Evolutionary conservation across 1,284 basidiomycete species (phyloP).

Genomic region (Irpex sp.): DNA sequence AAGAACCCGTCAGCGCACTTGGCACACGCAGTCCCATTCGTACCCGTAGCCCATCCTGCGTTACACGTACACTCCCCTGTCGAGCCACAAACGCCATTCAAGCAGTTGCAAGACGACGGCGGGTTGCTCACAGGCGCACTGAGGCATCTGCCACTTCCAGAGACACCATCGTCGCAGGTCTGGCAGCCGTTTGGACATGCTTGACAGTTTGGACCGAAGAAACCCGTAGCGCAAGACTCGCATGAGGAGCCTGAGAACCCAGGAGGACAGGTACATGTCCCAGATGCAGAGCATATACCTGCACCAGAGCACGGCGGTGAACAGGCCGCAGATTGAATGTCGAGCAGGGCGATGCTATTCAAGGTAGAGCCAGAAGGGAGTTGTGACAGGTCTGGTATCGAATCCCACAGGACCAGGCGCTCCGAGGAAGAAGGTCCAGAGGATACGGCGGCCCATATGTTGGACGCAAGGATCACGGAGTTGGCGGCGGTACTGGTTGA

Average conservation of each 20-base stretch:
- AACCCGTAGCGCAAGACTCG: constrained; percentile 67
- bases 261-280: constrained; percentile 64
- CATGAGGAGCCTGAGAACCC: constrained; percentile 77
- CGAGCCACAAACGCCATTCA: constrained; percentile 68
- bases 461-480: constrained; percentile 60
- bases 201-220: constrained; percentile 69
- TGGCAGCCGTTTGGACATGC: constrained; percentile 65
- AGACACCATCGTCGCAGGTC: constrained; percentile 73
- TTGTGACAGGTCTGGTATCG: constrained; percentile 72
- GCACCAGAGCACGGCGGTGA: constrained; percentile 68
- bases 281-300: constrained; percentile 65
- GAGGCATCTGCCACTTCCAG: constrained; percentile 70
- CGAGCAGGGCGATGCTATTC: constrained; percentile 51
- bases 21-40: constrained; percentile 71
- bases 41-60: constrained; percentile 66
- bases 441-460: constrained; percentile 64
- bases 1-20: constrained; percentile 74
- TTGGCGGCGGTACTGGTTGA: constrained; percentile 50
- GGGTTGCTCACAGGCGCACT: constrained; percentile 43
- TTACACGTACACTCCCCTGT: constrained; percentile 73
- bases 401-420: constrained; percentile 70
- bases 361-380: constrained; percentile 43
- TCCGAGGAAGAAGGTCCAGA: constrained; percentile 39
- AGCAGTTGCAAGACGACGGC: constrained; percentile 69
- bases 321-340: constrained; percentile 68